Base-by-base conservation (phyloP, 768 basidiomycete species). In the Lentinula raphanica region DNA sequence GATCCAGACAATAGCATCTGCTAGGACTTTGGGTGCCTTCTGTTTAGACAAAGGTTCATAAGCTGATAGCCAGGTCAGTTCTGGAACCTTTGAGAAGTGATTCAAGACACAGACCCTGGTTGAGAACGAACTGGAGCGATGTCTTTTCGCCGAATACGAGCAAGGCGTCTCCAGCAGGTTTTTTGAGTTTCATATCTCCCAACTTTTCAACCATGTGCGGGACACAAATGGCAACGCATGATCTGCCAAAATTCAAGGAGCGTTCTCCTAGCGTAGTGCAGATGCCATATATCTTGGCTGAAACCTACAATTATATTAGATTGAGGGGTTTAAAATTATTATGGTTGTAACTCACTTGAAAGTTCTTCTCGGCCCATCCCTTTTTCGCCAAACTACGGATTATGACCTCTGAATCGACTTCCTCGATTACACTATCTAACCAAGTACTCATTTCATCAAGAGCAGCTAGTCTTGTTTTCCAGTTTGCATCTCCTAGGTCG, bases 361-460 rank as follows among this genome's bases (percentile, higher is more conserved):
- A 99, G 66, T 98, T 99, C 78, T 97, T 98, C 75, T 99, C 97
- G n/a, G 79, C 82, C 94, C 94, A 98, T 2, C 95, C 94, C 62
- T 91, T 93, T 78, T 96, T 98, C 3, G 83, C 87, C 59, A 98
- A 72, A 63, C 90, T 87, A 25, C 96, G 81, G 19, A 98, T 83
- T 36, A 99, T 66, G 4, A 99, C 84, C 71, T 99, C 97, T 12
- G 88, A 85, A 63, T 99, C 96, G 1, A 91, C 72, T 0, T 78
- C 76, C 32, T 81, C 78, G 12, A 85, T 79, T 28, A 80, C 78
- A 0, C 77, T 80, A 59, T 93, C 87, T 4, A 94, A 73, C 96
- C 97, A 98, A 4, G 76, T 71, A 1, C 80, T 77, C 85, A 98
- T 81, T 67, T 90, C 90, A 56, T 97, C 95, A 23, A 94, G 76